Percentiles rank a stretch among this genome's conserved stretches.
phyloP scores from a whole-genome alignment of 768 basidiomycete genomes.

The Coprinopsis marcescibilis region DNA sequence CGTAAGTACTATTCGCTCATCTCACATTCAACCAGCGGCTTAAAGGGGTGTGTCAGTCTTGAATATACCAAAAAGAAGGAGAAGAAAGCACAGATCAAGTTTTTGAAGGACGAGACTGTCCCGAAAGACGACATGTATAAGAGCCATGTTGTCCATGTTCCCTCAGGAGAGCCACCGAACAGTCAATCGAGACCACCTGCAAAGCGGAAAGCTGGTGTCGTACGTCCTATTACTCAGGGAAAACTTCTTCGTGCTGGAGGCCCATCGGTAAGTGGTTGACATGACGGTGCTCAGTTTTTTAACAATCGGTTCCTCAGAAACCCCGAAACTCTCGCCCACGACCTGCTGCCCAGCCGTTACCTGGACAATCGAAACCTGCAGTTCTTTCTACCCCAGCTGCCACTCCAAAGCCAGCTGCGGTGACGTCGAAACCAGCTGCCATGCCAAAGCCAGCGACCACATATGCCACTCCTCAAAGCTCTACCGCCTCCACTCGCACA shows the following conservation, averaged over 20 bases:
- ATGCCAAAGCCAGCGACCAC: conserved; percentile 17
- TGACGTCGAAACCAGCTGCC: conserved; percentile 13
- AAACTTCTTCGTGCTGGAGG: conserved; percentile 76
- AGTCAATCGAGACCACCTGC: conserved; percentile 83
- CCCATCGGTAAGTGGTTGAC: conserved; percentile 48
- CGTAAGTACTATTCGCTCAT: conserved; percentile 41
- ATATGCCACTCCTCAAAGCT: conserved; percentile 13
- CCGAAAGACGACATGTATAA: conserved; percentile 82
- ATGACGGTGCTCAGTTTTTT: conserved; percentile 1
- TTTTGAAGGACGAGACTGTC: conserved; percentile 84
- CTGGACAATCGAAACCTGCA: conserved; percentile 40
- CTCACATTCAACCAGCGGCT: not conserved
- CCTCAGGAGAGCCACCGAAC: conserved; percentile 78
- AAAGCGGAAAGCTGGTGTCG: conserved; percentile 81
- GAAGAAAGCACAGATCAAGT: conserved; percentile 82
- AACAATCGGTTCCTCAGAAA: conserved; percentile 32
- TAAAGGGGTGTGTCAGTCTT: conserved; percentile 45
- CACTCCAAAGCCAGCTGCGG: not conserved
- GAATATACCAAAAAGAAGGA: conserved; percentile 97
- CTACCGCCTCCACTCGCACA: conserved; percentile 27
- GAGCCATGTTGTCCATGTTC: conserved; percentile 84
- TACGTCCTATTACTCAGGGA: conserved; percentile 80
- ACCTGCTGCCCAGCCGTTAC: conserved; percentile 60
- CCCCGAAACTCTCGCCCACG: conserved; percentile 43
- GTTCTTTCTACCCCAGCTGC: not conserved